Evolutionary conservation across 371 early-diverging fungal genomes (phyloP), one percentile per base, ranked within the genome.

Genomic region (Amoeboaphelidium protococcarum): DNA sequence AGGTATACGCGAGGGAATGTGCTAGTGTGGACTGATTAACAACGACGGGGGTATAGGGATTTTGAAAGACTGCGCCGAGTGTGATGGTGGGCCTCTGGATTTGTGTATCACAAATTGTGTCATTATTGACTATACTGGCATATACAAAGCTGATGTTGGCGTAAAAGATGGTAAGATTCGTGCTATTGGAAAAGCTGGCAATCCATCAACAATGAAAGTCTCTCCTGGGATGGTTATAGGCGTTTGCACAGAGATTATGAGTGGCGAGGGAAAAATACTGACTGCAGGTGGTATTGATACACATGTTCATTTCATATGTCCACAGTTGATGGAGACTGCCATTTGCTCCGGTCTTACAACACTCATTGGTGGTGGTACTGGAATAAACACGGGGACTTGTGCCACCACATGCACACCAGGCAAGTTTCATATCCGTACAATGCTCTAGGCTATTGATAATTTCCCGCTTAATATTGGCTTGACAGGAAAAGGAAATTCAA

Each of bases 121-220:
- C 31, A 77, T 91, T 48, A 58, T 91, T 45, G 92, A 91, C 58
- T 80, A 80, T 51, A 76, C 80, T 12, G 91, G 91, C n/a, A 80
- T 90, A 40, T 81, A 78, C 68, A 90, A 90, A 60, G 88, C 91
- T 4, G 89, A 91, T 54, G 85, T 88, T 59, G 92, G 92, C 50
- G 72, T 91, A 53, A 78, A 78, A 50, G 58, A 71, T 20, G 85
- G 86, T 1, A 51, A 66, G 22, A 87, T 91, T 50, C 69, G 61
- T 13, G 86, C 81, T 20, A 84, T 88, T 47, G 92, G 92, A 44
- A 91, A 91, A 57, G 78, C 87, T 13, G 92, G 92, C n/a, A 91
- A 88, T 60, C 92, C 87, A 1, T 82, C 83, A 56, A 75, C 82
- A n/a, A 87, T 86, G 88, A 82, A 76, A 23, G 83, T 91, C 2